Percentiles rank a stretch among this genome's conserved stretches.
phyloP scores from a whole-genome alignment of 1,139 yeast species.

The Pichiaceae sp. region DNA sequence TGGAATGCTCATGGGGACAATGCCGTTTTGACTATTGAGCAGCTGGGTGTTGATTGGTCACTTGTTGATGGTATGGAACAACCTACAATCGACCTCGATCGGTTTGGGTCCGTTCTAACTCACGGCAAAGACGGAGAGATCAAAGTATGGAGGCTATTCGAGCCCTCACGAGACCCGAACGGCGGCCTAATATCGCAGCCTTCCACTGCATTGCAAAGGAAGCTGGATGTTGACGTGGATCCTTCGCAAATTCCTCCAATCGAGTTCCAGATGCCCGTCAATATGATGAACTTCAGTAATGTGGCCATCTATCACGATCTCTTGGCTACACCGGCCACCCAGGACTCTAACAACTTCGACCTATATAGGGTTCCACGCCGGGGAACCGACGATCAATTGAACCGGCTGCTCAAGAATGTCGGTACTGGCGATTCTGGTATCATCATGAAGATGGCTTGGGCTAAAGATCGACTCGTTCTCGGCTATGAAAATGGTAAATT shows the following conservation, averaged over 20 bases:
- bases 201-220: conserved; percentile 7
- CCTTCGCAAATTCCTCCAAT: conserved; percentile 6
- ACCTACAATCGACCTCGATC: conserved; percentile 8
- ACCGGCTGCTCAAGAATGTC: conserved; percentile 19
- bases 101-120: conserved; percentile 31
- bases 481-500: conserved; percentile 58
- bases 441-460: conserved; percentile 38
- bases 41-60: conserved; percentile 28
- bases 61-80: not conserved
- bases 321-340: conserved; percentile 44
- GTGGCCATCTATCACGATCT: conserved; percentile 27
- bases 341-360: conserved; percentile 46
- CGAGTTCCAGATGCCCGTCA: conserved; percentile 40
- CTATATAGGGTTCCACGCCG: conserved; percentile 30
- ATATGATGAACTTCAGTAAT: conserved; percentile 49
- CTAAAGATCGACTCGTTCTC: conserved; percentile 27
- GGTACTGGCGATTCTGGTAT: conserved; percentile 33
- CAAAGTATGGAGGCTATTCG: conserved; percentile 37
- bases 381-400: conserved; percentile 11
- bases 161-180: conserved; percentile 4
- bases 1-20: conserved; percentile 42
- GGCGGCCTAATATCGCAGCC: conserved; percentile 10
- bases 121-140: conserved; percentile 49
- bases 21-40: conserved; percentile 34
- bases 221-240: conserved; percentile 2